Evolutionary conservation across 2,329 filamentous ascomycete species (phyloP).

Genomic region (Onygena corvina): DNA sequence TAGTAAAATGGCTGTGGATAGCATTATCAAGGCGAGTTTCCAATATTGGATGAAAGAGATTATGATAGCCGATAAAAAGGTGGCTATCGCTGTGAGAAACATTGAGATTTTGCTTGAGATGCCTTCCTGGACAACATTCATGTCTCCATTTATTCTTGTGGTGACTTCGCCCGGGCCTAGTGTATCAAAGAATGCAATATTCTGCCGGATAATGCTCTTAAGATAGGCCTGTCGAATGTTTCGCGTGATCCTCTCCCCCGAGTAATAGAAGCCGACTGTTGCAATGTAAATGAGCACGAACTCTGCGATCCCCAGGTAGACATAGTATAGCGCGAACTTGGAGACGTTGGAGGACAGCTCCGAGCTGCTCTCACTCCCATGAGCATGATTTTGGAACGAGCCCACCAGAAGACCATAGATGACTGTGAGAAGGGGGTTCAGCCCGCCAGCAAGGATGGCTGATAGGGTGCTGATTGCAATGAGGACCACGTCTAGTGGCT

Average conservation of each 20-base stretch:
- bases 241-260: slow-evolving; percentile 47
- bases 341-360: neutral
- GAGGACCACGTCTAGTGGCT: slow-evolving; percentile 1
- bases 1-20: slow-evolving; percentile 37
- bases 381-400: neutral
- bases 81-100: slow-evolving; percentile 34
- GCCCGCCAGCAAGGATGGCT: slow-evolving; percentile 6
- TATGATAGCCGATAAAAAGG: slow-evolving; percentile 39
- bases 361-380: slow-evolving; percentile 20
- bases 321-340: slow-evolving; percentile 28
- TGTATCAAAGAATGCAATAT: slow-evolving; percentile 39
- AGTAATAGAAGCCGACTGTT: slow-evolving; percentile 47
- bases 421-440: slow-evolving; percentile 10
- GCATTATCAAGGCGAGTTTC: slow-evolving; percentile 35
- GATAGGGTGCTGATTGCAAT: slow-evolving; percentile 6
- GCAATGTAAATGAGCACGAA: slow-evolving; percentile 49
- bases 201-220: slow-evolving; percentile 43
- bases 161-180: slow-evolving; percentile 38
- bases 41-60: slow-evolving; percentile 40
- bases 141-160: slow-evolving; percentile 37
- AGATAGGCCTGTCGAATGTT: slow-evolving; percentile 48
- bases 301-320: slow-evolving; percentile 47
- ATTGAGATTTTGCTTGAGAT: slow-evolving; percentile 42
- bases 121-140: slow-evolving; percentile 37
- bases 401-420: neutral